Base-by-base conservation (phyloP, 192 early-diverging fungal genomes). In the Coemansia sp. region DNA sequence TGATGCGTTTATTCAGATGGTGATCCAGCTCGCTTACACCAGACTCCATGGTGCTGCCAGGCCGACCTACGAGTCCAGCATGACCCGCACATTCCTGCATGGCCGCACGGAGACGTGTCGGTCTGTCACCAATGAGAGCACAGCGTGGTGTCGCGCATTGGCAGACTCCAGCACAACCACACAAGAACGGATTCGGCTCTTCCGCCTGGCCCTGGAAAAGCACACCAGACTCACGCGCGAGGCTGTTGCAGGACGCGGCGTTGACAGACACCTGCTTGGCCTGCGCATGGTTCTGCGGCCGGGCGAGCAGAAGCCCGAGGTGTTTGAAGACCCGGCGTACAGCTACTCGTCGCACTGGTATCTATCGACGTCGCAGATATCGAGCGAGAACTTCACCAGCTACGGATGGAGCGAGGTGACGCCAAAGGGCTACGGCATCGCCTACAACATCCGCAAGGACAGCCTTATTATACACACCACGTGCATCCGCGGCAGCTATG, bases 31-130 rank as follows among this genome's bases (percentile, higher is more conserved):
- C 38, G 97, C 94, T 16, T 97, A 98, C 85, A 95, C 88, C 80
- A 93, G 94, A 78, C 89, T 93, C 78, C 89, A 94, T 69, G 93
- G 93, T 39, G 74, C 75, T 12, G 87, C 75, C 56, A 75, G 85
- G 22, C 88, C 96, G 6, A 98, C 96, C 7, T 99, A 99, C 79
- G 97, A 99, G 81, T 89, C 89, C 68, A 95, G 92, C 43, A 91
- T 92, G 85, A 96, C 93, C 37, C 86, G 93, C 72, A 93, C 92
- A 84, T 99, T 92, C 85, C 88, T 87, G 46, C 94, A 88, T 55
- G 97, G 97, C 22, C 90, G 97, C 69, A 99, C 97, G 25, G 97
- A 99, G 75, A 95, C 94, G 7, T 90, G 91, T 76, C 88, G 97
- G 49, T 88, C 90, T 32, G 91, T 94, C 51, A 86, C 85, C 14